These are phyloP conservation scores for Sugiyamaella valdiviana DNA, from an alignment of 805 yeast species.

Conservation along the genomic window DNA sequence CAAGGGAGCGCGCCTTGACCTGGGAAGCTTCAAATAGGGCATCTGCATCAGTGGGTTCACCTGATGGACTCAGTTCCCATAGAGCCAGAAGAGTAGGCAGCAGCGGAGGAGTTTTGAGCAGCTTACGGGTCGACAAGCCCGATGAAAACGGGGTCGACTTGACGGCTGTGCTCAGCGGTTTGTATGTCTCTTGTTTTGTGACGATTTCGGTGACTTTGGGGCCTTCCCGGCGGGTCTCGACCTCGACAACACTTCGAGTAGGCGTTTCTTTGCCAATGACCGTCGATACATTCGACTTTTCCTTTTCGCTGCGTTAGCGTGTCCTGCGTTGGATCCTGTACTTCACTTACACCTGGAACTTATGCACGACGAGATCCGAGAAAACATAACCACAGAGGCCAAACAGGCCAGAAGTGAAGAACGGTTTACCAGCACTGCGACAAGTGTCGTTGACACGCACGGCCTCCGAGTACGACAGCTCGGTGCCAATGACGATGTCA, in stretches of 20 bases:
- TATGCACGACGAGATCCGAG: slow-evolving; percentile 66
- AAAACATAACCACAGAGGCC: slow-evolving; percentile 83
- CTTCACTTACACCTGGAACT: slow-evolving; percentile 27
- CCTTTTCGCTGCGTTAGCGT: slow-evolving; percentile 11
- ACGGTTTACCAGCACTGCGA: slow-evolving; percentile 52
- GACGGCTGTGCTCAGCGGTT: slow-evolving; percentile 32
- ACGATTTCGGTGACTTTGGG: slow-evolving; percentile 29
- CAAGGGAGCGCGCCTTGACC: slow-evolving; percentile 30
- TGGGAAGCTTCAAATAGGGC: slow-evolving; percentile 11
- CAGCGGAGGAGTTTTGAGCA: slow-evolving; percentile 45
- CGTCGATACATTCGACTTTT: slow-evolving; percentile 29
- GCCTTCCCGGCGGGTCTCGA: slow-evolving; percentile 31
- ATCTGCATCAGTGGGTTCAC: slow-evolving; percentile 7
- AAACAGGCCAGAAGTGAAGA: slow-evolving; percentile 61
- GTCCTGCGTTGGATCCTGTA: not conserved
- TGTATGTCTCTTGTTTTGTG: slow-evolving; percentile 36
- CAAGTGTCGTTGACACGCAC: slow-evolving; percentile 46
- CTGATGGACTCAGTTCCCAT: slow-evolving; percentile 36
- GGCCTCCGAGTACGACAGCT: slow-evolving; percentile 34
- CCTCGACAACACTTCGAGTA: slow-evolving; percentile 39
- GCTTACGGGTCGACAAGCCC: slow-evolving; percentile 30
- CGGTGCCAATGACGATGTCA: slow-evolving; percentile 73
- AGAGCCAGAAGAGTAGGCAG: slow-evolving; percentile 56
- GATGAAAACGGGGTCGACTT: slow-evolving; percentile 16
- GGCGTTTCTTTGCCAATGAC: slow-evolving; percentile 43